Base-by-base conservation (phyloP, 2,329 filamentous ascomycete species). In the Aspergillus ustus region DNA sequence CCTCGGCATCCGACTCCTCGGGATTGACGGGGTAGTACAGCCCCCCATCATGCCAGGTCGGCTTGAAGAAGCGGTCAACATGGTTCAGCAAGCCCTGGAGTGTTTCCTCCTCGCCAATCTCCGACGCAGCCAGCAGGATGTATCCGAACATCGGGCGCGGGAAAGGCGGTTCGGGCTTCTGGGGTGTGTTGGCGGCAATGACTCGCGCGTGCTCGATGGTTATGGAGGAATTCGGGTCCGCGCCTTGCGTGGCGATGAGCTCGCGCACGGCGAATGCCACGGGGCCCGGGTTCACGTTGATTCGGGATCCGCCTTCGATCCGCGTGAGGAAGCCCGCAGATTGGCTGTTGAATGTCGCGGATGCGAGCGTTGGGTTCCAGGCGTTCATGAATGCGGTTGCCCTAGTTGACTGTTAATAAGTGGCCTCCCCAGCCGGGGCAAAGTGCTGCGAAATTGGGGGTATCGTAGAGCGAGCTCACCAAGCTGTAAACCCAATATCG, bases 401-500 rank as follows among this genome's bases (percentile, higher is more conserved):
- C 51, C 57, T 60, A 11, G 6, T 25, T 7, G 7, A 20, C 28
- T 46, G 37, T 59, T 34, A 59, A 40, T 34, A 15, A 22, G 5
- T n/a, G 13, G 7, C 31, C 28, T 28, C 31, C 34, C 20, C 46
- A 46, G n/a, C 22, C 2, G 22, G 22, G 13, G 5, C 34, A 40
- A 37, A 15, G 34, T 13, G 11, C 6, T 25, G 34, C 11, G 11
- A 37, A 15, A 15, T 11, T n/a, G n/a, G n/a, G 11, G 34, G 11
- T 9, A 13, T 40, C 5, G 6, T 49, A 25, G 20, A 31, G 44
- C 25, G 3, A 31, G 48, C 37, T 52, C 63, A 75, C 70, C 72
- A 75, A 20, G 73, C 73, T 2, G 70, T 70, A 49, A 65, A 67
- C 7, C 63, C 72, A 3, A 71, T 34, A 57, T 65, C 56, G 9